Percentiles rank a stretch among this genome's conserved stretches.
phyloP scores from a whole-genome alignment of 805 yeast species.

The Teunomyces lycoperdinae region DNA sequence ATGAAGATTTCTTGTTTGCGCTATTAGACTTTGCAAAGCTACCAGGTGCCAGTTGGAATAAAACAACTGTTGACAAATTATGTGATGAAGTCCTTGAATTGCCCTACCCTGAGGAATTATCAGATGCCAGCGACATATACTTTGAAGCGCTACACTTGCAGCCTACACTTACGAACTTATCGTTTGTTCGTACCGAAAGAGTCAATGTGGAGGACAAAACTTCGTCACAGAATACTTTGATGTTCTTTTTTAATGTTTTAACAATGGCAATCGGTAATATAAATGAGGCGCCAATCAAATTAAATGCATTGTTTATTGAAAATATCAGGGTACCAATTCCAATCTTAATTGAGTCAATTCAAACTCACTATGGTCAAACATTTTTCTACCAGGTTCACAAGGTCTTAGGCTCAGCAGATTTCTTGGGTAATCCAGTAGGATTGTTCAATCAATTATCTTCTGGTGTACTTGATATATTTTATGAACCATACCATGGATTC shows the following conservation, averaged over 20 bases:
- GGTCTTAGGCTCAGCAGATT: conserved; percentile 92
- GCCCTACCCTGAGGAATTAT: conserved; percentile 63
- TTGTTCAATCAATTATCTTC: conserved; percentile 88
- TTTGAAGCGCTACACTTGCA: conserved; percentile 92
- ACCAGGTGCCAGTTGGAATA: conserved; percentile 80
- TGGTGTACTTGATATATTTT: conserved; percentile 93
- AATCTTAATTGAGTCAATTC: conserved; percentile 62
- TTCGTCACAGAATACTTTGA: conserved; percentile 59
- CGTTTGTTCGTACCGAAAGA: conserved; percentile 87
- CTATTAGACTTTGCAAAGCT: conserved; percentile 74
- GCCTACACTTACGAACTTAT: conserved; percentile 83
- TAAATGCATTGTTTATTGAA: conserved; percentile 84
- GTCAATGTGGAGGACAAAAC: conserved; percentile 62
- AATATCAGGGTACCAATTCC: conserved; percentile 86
- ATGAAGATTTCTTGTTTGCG: conserved; percentile 87
- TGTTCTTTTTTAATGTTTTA: conserved; percentile 77
- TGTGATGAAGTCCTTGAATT: conserved; percentile 63
- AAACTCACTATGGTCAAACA: conserved; percentile 88
- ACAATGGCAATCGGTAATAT: conserved; percentile 98
- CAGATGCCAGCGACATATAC: conserved; percentile 70
- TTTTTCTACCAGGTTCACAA: conserved; percentile 89
- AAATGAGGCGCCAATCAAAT: conserved; percentile 90
- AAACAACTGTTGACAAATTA: conserved; percentile 41
- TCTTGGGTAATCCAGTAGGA: conserved; percentile 96
- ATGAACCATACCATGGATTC: conserved; percentile 96